Base-by-base conservation (phyloP, 2,329 filamentous ascomycete genomes). In the Falciphora oryzae region DNA sequence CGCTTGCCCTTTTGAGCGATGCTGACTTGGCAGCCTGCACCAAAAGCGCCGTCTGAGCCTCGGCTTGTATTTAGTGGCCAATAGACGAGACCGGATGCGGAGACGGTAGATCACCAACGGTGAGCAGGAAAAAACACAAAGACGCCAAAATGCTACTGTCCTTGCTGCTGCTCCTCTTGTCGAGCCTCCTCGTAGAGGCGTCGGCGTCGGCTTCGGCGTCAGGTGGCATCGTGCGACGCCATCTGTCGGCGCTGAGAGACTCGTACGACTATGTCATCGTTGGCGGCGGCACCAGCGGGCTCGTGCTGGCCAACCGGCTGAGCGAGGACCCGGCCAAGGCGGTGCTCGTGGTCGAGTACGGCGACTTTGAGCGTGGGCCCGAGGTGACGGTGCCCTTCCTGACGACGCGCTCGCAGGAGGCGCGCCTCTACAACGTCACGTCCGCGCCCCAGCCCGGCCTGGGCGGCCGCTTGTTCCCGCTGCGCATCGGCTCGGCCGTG, bases 281-380 rank as follows among this genome's bases (percentile, higher is more conserved):
- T 31, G 81, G 81, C 4, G 81, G 80, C 25, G 81, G 81, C 5
- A 74, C 77, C 32, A 78, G 78, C 44, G 79, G 81, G 29, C 73
- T 83, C 14, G 76, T 78, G 1, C 70, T 83, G 32, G 78, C 78
- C 29, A 76, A 76, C 29, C 71, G 79, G 4, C 71, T 83, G 58
- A 75, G 76, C 25, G 79, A 81, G 68, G 72, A 79, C 64, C 62
- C 69, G 50, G 28, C 61, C 38, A 56, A 56, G 2, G 69, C 65
- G 1, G 71, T 71, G 7, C 67, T 73, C 4, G 70, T 72, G 1
- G 53, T 73, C 27, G 71, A 73, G 53, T 70, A 70, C 53, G 71
- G 70, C 56, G 38, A 69, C 31, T 67, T 70, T 31, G 69, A 69
- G 59, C 60, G 64, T 62, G 65, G 32, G 65, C 63, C 62, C 18